A percentile compares a stretch with the other conserved stretches of the same genome.
These are phyloP conservation scores for Penicillium samsonianum DNA, from an alignment of 495 filamentous ascomycete species.

Conservation along the genomic window DNA sequence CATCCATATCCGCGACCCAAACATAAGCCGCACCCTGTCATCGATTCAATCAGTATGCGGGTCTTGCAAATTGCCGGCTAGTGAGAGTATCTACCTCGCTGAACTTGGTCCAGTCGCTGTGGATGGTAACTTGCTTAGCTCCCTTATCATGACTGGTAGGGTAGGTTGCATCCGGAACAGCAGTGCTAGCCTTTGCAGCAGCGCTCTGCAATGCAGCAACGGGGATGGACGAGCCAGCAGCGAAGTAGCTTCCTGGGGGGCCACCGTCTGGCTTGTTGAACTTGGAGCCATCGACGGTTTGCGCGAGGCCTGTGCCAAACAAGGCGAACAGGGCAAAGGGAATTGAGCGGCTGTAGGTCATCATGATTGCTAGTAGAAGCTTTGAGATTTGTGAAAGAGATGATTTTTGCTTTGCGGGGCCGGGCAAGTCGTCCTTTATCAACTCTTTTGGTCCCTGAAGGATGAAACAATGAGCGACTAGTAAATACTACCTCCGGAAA, in stretches of 20 bases:
- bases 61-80: background rate
- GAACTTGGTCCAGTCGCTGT: constrained; percentile 36
- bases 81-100: constrained; percentile 17
- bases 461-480: background rate
- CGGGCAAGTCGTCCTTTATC: background rate
- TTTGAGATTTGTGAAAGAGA: background rate
- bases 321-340: constrained; percentile 17
- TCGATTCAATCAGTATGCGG: background rate
- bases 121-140: constrained; percentile 29
- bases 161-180: constrained; percentile 30
- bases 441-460: background rate
- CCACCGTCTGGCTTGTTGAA: constrained; percentile 30
- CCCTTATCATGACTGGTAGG: constrained; percentile 23
- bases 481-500: background rate
- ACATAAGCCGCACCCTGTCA: constrained; percentile 37
- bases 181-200: constrained; percentile 25
- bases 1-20: constrained; percentile 43
- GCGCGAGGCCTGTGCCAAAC: constrained; percentile 14
- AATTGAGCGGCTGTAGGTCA: constrained; percentile 6
- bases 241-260: constrained; percentile 34
- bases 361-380: background rate
- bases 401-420: background rate
- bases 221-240: constrained; percentile 28
- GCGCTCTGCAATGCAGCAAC: constrained; percentile 31
- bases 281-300: constrained; percentile 28